A percentile compares a stretch with the other conserved stretches of the same genome.
Conservation (phyloP, 441 rosid genomes). For the Syzygium syzygioides region DNA sequence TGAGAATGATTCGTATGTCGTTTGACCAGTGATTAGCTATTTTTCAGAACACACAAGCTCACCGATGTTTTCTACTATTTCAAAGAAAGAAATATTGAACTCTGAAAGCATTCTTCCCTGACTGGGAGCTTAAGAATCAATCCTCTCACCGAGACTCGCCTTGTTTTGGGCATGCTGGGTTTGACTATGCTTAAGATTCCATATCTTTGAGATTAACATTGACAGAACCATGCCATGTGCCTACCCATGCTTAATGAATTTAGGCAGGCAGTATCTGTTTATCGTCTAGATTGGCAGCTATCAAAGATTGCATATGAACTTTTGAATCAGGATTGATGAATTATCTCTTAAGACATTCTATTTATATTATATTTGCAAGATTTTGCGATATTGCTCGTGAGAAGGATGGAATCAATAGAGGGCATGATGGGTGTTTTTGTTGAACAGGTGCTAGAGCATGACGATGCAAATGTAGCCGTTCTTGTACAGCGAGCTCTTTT, state of each 20-base stretch:
- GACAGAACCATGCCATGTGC: not conserved
- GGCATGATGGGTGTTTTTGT: not conserved
- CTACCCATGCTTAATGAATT: not conserved
- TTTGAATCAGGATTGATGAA: not conserved
- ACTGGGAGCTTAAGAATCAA: not conserved
- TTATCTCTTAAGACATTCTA: not conserved
- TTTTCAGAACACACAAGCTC: not conserved
- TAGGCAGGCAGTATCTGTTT: not conserved
- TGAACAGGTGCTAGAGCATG: slow-evolving; percentile 67
- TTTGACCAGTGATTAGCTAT: not conserved
- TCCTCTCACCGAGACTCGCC: not conserved
- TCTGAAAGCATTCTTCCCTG: not conserved
- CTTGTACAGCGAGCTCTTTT: slow-evolving; percentile 91
- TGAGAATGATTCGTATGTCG: not conserved
- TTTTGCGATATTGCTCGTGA: not conserved
- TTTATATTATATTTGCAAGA: not conserved
- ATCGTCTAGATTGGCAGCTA: not conserved
- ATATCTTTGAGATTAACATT: not conserved
- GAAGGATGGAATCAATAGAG: not conserved
- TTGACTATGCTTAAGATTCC: not conserved
- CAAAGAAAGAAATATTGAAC: not conserved
- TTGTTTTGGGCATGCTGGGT: not conserved
- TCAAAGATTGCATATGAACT: not conserved
- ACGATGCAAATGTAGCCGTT: slow-evolving; percentile 53
- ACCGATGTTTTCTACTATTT: not conserved